These are phyloP conservation scores for Pichia sp. DNA, from an alignment of 1,139 yeast genomes.

Conservation along the genomic window DNA sequence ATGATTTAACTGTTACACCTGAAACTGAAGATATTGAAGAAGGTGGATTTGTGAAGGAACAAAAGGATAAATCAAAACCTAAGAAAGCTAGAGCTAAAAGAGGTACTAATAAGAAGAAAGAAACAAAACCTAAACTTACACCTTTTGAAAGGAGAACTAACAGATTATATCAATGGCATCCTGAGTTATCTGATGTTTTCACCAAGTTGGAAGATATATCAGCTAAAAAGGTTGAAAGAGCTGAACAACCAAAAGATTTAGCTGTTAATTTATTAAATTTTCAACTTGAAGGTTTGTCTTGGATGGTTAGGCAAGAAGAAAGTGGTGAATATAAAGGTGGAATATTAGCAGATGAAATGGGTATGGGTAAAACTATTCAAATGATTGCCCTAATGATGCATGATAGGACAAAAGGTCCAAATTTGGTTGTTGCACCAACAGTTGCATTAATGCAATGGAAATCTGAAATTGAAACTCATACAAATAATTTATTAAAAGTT, in stretches of 20 bases:
- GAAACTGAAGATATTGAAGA: conserved; percentile 16
- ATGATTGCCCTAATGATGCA: conserved; percentile 79
- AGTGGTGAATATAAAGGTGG: conserved; percentile 78
- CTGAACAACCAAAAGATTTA: conserved; percentile 77
- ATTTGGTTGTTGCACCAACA: conserved; percentile 91
- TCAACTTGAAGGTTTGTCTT: conserved; percentile 85
- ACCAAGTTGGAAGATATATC: conserved; percentile 50
- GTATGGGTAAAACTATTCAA: conserved; percentile 98
- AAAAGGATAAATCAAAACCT: conserved; percentile 17
- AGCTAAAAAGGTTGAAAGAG: conserved; percentile 46
- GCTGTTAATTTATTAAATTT: conserved; percentile 71
- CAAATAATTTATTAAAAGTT: conserved; percentile 60
- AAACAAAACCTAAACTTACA: conserved; percentile 53
- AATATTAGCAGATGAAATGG: conserved; percentile 98
- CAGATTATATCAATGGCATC: conserved; percentile 65
- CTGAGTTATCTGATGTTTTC: conserved; percentile 66
- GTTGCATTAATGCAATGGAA: conserved; percentile 98
- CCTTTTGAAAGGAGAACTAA: conserved; percentile 61
- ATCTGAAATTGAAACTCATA: conserved; percentile 80
- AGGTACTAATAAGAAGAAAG: conserved; percentile 22
- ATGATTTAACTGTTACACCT: conserved; percentile 10
- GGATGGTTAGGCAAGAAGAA: conserved; percentile 87
- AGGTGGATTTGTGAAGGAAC: conserved; percentile 17
- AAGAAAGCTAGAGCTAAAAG: conserved; percentile 11
- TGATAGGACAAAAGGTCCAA: conserved; percentile 62